phyloP scores from a whole-genome alignment of 331 rosid genomes.

The Acacia pycnantha region DNA sequence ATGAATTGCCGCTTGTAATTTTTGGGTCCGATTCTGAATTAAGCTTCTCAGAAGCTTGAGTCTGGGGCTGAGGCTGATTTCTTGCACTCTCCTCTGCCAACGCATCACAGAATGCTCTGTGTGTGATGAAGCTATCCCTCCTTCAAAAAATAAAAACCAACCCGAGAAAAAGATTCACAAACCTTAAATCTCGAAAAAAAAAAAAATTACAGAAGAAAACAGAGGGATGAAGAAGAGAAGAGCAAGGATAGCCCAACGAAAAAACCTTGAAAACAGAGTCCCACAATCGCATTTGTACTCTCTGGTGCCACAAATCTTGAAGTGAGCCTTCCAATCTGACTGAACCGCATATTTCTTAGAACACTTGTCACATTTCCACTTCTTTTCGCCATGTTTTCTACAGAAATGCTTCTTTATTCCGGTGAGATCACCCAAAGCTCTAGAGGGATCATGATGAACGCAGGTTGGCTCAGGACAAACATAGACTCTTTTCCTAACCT shows the following conservation, averaged over 20 bases:
- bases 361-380: slow-evolving; percentile 96
- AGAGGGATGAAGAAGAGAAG: not conserved
- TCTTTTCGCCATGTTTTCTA: slow-evolving; percentile 93
- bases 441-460: slow-evolving; percentile 83
- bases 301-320: slow-evolving; percentile 83
- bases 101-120: slow-evolving; percentile 96
- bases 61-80: slow-evolving; percentile 43
- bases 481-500: slow-evolving; percentile 80
- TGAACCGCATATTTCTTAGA: slow-evolving; percentile 92
- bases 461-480: slow-evolving; percentile 89
- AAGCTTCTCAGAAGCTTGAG: slow-evolving; percentile 29
- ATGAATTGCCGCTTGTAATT: slow-evolving; percentile 24
- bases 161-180: slow-evolving; percentile 31
- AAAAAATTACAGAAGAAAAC: not conserved
- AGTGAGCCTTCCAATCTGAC: slow-evolving; percentile 97
- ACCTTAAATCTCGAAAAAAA: slow-evolving; percentile 20
- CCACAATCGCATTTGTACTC: slow-evolving; percentile 97
- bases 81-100: slow-evolving; percentile 87
- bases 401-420: slow-evolving; percentile 94
- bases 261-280: slow-evolving; percentile 81
- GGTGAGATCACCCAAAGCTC: slow-evolving; percentile 91
- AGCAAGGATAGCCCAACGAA: not conserved
- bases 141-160: slow-evolving; percentile 43
- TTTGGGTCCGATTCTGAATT: slow-evolving; percentile 41
- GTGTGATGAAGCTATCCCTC: slow-evolving; percentile 98